Conservation (phyloP, 2,329 filamentous ascomycete species). For the Zasmidium angulare region DNA sequence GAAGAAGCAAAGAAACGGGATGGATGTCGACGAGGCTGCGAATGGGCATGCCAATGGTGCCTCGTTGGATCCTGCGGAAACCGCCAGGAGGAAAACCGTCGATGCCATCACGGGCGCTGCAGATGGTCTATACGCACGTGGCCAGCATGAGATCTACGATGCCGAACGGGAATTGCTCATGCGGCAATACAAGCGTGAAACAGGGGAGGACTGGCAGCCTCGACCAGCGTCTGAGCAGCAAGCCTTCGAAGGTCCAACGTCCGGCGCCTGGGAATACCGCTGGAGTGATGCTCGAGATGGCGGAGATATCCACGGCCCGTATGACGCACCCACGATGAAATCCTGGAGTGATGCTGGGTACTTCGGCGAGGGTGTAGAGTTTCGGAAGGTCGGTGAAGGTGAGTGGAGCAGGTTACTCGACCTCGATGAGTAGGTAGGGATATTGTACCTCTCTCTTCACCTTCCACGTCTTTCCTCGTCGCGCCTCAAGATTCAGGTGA, state of each 20-base stretch:
- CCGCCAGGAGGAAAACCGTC: constrained; percentile 69
- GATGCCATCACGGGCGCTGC: constrained; percentile 84
- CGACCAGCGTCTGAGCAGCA: constrained; percentile 22
- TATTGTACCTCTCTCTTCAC: neutral
- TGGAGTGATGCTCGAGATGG: constrained; percentile 88
- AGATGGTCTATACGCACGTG: constrained; percentile 78
- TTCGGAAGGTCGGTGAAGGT: constrained; percentile 40
- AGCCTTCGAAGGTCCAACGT: neutral
- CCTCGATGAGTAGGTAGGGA: constrained; percentile 18
- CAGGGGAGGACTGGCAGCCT: constrained; percentile 78
- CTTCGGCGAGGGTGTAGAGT: constrained; percentile 81
- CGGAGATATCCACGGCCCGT: constrained; percentile 78
- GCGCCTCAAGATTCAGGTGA: too few relatives aligned
- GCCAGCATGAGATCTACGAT: constrained; percentile 89
- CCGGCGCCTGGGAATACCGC: constrained; percentile 73
- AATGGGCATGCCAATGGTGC: constrained; percentile 39
- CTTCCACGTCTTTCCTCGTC: neutral
- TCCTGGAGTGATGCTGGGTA: constrained; percentile 91
- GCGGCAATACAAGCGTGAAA: constrained; percentile 79
- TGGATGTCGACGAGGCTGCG: constrained; percentile 64
- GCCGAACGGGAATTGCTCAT: constrained; percentile 79
- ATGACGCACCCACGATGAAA: constrained; percentile 79
- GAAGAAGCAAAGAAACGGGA: constrained; percentile 53
- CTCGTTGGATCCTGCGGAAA: constrained; percentile 67
- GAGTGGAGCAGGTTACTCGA: constrained; percentile 47